phyloP scores from a whole-genome alignment of 306 rosid genomes.

The Cicer pinnatifidum region DNA sequence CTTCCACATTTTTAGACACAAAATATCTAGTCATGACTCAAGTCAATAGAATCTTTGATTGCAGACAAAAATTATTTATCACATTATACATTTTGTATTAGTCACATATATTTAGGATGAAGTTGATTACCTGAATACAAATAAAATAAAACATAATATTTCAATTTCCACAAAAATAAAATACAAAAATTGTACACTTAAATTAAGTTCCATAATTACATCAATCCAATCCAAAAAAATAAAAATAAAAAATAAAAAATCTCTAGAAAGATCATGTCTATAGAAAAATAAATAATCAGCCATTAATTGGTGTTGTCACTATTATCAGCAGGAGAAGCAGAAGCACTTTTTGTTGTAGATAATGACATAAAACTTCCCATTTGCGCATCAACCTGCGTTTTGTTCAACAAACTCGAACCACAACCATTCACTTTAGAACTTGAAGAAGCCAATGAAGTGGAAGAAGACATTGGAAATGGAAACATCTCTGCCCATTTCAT shows the following conservation, averaged over 20 bases:
- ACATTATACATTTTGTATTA: too few relatives aligned
- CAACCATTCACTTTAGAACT: slow-evolving; percentile 54
- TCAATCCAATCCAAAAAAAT: slow-evolving; percentile 8
- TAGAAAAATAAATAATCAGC: not conserved
- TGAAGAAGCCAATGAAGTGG: slow-evolving; percentile 41
- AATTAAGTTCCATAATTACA: slow-evolving; percentile 37
- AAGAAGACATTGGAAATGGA: slow-evolving; percentile 23
- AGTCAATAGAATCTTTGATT: too few relatives aligned
- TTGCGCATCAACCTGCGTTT: slow-evolving; percentile 40
- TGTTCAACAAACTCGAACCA: slow-evolving; percentile 64
- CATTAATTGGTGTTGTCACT: slow-evolving; percentile 48
- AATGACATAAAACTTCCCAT: slow-evolving; percentile 51
- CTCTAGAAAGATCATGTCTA: slow-evolving; percentile 5
- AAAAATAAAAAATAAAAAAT: not conserved
- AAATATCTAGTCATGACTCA: too few relatives aligned
- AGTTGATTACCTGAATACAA: too few relatives aligned
- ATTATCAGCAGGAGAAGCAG: slow-evolving; percentile 62
- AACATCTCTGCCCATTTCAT: slow-evolving; percentile 57
- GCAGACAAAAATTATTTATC: too few relatives aligned
- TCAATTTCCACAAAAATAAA: not conserved
- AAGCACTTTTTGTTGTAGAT: slow-evolving; percentile 61
- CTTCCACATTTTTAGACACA: too few relatives aligned
- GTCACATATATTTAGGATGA: too few relatives aligned
- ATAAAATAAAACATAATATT: not conserved
- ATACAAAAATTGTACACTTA: not conserved